A percentile compares a stretch with the other conserved stretches of the same genome.
phyloP scores from a whole-genome alignment of 108 stramenopile species.

The Skeletonema grethae region DNA sequence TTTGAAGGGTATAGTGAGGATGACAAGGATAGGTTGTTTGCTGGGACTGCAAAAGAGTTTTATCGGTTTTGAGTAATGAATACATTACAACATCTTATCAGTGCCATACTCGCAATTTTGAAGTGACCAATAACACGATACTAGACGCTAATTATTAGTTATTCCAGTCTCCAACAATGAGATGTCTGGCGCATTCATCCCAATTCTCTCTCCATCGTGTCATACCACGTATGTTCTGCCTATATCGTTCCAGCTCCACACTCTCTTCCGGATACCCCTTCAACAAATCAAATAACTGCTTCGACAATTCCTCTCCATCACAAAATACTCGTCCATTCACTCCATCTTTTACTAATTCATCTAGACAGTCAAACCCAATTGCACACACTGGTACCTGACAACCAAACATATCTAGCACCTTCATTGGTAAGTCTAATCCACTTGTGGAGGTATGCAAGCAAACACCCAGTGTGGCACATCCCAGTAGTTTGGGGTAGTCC shows the following conservation, averaged over 20 bases:
- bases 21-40: constrained; percentile 55
- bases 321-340: constrained; percentile 84
- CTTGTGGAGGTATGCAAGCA: constrained; percentile 97
- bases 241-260: constrained; percentile 63
- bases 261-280: constrained; percentile 27
- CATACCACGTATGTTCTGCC: constrained; percentile 58
- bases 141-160: not conserved
- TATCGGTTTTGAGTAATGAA: constrained; percentile 35
- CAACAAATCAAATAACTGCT: constrained; percentile 68
- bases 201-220: constrained; percentile 81
- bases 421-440: constrained; percentile 99
- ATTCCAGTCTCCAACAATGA: constrained; percentile 41
- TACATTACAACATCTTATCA: too few species aligned
- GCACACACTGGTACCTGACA: constrained; percentile 95
- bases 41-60: constrained; percentile 63
- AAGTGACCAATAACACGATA: too few species aligned
- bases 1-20: constrained; percentile 59
- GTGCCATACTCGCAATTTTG: too few species aligned
- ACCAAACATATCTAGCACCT: constrained; percentile 97
- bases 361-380: constrained; percentile 80
- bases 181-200: constrained; percentile 62
- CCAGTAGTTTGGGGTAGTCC: constrained; percentile 93
- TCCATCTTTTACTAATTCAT: constrained; percentile 91
- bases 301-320: constrained; percentile 59
- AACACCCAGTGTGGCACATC: constrained; percentile 89